Percentiles rank a stretch among this genome's conserved stretches.
These are phyloP conservation scores for Cryphonectria nitschkei DNA, from an alignment of 2,329 filamentous ascomycete genomes.

Conservation along the genomic window DNA sequence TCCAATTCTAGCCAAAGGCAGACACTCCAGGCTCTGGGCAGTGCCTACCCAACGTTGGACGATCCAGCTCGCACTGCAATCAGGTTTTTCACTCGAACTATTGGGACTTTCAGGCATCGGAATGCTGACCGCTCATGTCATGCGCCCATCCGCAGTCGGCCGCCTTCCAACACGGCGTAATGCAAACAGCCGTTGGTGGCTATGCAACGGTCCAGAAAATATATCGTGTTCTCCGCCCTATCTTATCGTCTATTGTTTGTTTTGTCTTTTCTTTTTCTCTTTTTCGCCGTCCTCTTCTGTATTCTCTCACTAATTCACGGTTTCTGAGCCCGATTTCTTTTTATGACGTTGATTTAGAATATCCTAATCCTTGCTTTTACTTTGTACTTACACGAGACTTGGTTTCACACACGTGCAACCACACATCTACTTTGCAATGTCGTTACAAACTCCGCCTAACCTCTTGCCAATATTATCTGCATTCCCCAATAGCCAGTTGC, in stretches of 20 bases:
- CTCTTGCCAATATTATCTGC: neutral
- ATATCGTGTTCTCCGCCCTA: neutral
- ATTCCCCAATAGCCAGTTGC: neutral
- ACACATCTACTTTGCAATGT: neutral
- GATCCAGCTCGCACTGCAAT: neutral
- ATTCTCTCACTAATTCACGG: neutral
- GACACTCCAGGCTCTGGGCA: neutral
- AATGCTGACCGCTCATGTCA: neutral
- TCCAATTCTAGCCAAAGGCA: neutral
- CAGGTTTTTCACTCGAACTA: neutral
- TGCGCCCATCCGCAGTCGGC: neutral
- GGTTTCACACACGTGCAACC: neutral
- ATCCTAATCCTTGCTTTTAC: neutral
- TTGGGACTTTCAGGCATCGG: neutral
- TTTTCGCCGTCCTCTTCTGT: neutral
- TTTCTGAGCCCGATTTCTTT: neutral
- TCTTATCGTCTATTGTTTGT: neutral
- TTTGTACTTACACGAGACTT: neutral
- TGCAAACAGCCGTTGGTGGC: neutral
- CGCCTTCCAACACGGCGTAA: neutral
- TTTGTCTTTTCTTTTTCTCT: neutral
- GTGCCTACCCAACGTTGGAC: neutral
- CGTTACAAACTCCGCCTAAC: neutral
- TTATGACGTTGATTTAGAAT: neutral
- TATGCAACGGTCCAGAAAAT: neutral